A percentile compares a stretch with the other conserved stretches of the same genome.
These are phyloP conservation scores for Filobasidium uniguttulatum DNA, from an alignment of 1,284 basidiomycete species.

Conservation along the genomic window DNA sequence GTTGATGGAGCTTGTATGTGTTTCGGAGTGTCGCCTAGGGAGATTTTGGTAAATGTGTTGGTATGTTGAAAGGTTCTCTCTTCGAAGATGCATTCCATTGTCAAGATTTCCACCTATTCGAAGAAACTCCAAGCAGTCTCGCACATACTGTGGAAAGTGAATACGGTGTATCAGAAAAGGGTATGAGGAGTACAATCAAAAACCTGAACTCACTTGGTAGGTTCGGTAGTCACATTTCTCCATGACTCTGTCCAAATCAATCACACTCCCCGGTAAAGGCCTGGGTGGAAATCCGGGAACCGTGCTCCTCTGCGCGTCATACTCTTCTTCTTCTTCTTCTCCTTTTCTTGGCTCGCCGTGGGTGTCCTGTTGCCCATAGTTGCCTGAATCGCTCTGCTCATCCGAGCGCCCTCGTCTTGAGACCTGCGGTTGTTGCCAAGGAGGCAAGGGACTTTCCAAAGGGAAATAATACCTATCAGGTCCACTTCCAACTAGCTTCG, in stretches of 20 bases:
- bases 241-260: constrained; percentile 76
- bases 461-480: constrained; percentile 63
- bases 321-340: background rate
- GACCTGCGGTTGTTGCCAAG: too few relatives aligned
- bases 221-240: constrained; percentile 74
- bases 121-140: constrained; percentile 61
- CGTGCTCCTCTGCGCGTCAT: constrained; percentile 12
- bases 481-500: constrained; percentile 48
- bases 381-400: too few relatives aligned
- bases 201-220: constrained; percentile 54
- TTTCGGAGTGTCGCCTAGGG: constrained; percentile 5
- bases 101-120: constrained; percentile 54
- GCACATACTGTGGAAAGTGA: constrained; percentile 46
- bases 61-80: constrained; percentile 49
- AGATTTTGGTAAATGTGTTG: constrained; percentile 46
- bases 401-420: too few relatives aligned
- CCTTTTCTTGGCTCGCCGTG: constrained; percentile 39
- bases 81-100: constrained; percentile 45
- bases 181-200: constrained; percentile 2
- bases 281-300: constrained; percentile 49
- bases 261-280: constrained; percentile 61
- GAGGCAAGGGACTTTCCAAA: constrained; percentile 28
- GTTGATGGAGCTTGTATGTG: too few relatives aligned
- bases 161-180: constrained; percentile 1
- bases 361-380: constrained; percentile 44